A percentile compares a stretch with the other conserved stretches of the same genome.
These are phyloP conservation scores for Pseudofabraea citricarpa DNA, from an alignment of 2,329 filamentous ascomycete genomes.

Conservation along the genomic window DNA sequence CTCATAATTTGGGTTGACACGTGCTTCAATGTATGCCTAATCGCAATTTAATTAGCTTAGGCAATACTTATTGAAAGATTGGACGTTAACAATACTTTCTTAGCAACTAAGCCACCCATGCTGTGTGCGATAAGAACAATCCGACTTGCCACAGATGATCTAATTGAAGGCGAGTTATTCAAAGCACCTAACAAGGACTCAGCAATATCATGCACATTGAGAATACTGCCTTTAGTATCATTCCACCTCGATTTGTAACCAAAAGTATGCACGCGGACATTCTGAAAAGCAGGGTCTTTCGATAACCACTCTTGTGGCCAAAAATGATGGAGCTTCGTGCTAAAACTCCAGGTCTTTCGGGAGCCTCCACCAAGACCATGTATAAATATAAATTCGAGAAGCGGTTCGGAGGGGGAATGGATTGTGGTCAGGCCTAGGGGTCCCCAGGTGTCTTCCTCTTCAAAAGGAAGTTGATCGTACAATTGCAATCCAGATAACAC, in stretches of 20 bases:
- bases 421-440: not conserved
- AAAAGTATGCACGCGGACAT: slow-evolving; percentile 28
- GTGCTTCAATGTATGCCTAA: too few species aligned
- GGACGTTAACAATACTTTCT: too few species aligned
- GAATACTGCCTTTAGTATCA: not conserved
- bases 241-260: slow-evolving; percentile 17
- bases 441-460: too few species aligned
- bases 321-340: slow-evolving; percentile 16
- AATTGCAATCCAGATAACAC: too few species aligned
- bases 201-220: not conserved
- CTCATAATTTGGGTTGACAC: too few species aligned
- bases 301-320: slow-evolving; percentile 33
- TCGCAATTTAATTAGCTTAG: too few species aligned
- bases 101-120: too few species aligned
- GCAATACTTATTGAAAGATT: too few species aligned
- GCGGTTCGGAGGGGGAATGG: not conserved
- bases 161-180: too few species aligned
- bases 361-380: slow-evolving; percentile 34
- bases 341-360: slow-evolving; percentile 31
- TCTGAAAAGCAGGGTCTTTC: slow-evolving; percentile 23
- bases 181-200: not conserved
- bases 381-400: slow-evolving; percentile 31
- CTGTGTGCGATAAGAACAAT: too few species aligned
- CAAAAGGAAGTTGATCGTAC: too few species aligned
- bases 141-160: too few species aligned